Base-by-base conservation (phyloP, 805 yeast genomes). In the Teunomyces pallodes region DNA sequence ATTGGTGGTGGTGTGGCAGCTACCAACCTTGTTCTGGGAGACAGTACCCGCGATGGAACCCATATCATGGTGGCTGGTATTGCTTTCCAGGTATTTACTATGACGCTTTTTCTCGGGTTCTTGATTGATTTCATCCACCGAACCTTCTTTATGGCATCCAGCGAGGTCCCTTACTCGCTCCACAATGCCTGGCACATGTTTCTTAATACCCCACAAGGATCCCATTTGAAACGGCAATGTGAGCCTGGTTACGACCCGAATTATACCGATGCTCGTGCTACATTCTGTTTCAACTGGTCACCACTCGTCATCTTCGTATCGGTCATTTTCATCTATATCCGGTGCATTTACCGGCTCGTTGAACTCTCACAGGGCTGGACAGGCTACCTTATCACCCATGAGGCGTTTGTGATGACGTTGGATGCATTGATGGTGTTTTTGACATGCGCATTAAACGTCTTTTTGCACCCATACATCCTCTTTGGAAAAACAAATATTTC, bases 1-100 rank as follows among this genome's bases (percentile, higher is more conserved):
- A 75, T 69, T 8, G 96, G 96, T 40, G 96, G 96, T 58, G 94
- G 85, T 46, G 65, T 79, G 39, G 87, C 90, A 2, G 83, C 86
- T 4, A 17, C 27, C 7, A 42, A 39, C 20, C 51, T 56, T 13
- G 53, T 28, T 13, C 14, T 45, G 2, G 58, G 59, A 36, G 60
- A 67, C 10, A 57, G 60, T 36, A 58, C 79, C 1, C 55, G 38
- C 2, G 50, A 58, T 0, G 92, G 92, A n/a, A 74, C 86, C 1
- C 73, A 82, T 59, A 64, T 86, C 43, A 86, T 90, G 84, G 78
- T 88, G 42, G 91, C 79, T 2, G 96, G 96, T 6, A 73, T 90
- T 43, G 85, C 84, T 0, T 75, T 86, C 58, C 96, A 90, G 67
- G 91, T 88, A 4, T 65, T 77, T 4, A 76, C 88, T 4, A 86